Evolutionary conservation across 208 protist species (phyloP), one percentile per base, ranked within the genome.

Genomic region (Zelonia costaricensis): DNA sequence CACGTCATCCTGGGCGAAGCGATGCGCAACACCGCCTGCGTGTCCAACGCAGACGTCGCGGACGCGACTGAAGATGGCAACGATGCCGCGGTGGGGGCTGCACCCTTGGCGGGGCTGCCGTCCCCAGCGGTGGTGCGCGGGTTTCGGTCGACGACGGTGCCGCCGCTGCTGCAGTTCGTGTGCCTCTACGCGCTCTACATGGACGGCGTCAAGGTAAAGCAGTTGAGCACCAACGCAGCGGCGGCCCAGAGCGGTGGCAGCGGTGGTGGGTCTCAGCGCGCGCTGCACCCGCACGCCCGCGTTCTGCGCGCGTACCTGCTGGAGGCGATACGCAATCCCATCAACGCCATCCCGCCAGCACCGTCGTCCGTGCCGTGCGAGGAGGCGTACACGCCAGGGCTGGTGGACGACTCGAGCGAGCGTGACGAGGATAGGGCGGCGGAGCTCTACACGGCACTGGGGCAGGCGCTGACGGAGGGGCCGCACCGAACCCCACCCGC

Each of bases 131-230:
- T 66, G 27, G 44, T 64, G 45, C 63, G 58, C 13, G 62, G 55
- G 15, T 80, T 82, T 22, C 62, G 61, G 38, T 68, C 56, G 9
- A 81, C 66, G 20, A 15, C 38, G 22, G 4, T 82, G 56, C 77
- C 86, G 1, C 51, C 83, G 4, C 55, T 69, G 2, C 56, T 93
- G 30, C 75, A 85, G 48, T 94, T 94, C 53, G 55, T 94, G 6
- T 80, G 78, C 53, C 58, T 91, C 13, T 94, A 94, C 73, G 78
- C 85, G 9, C 69, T 94, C 8, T 94, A 84, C 54, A 81, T 90
- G 76, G 85, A 81, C 51, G 88, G 88, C 12, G 70, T 91, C 56
- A 78, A 79, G 62, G 53, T 73, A 25, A 87, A 88, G 65, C 70
- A 54, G 46, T 68, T 70, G 1, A 73, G 43, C 53, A 69, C 36